Evolutionary conservation across 2,329 filamentous ascomycete genomes (phyloP), one percentile per base, ranked within the genome.

Genomic region (Ascocoryne sarcoides): DNA sequence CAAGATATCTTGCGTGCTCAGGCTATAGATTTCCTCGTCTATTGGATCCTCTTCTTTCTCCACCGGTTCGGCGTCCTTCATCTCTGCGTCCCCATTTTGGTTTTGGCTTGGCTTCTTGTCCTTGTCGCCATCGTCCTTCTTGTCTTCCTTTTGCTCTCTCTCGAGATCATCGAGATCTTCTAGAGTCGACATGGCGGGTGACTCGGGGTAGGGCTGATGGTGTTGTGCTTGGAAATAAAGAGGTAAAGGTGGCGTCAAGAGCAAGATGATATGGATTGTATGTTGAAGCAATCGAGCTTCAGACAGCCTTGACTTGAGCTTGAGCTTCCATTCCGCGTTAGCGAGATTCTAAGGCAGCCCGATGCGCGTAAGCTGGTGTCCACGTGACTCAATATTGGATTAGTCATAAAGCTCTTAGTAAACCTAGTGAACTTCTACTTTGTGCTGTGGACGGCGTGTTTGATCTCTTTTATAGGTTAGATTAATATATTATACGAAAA

Each of bases 1-100:
- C 58, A 86, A 73, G 58, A 98, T 93, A 68, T 98, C 92, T 69
- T 87, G 80, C 69, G 92, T 96, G 71, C 83, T 90, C 55, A 93
- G 82, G 62, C 79, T 82, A 46, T 96, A 76, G 57, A 98, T 90
- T 69, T 98, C 92, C 41, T 90, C 82, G 64, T 96, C 90, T 50
- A 98, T 75, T 40, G 89, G 75, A 53, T 93, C 82, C 36, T 90
- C 85, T 55, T 85, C 81, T 56, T 76, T 75, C 42, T 79, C 68
- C 50, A 79, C 75, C 20, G 70, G 65, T 49, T 82, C 80, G 9
- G 79, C 82, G 62, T 95, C 89, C 63, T 90, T 80, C 89, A 95
- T 95, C 43, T 94, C 87, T 37, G 82, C 82, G 68, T 95, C 90
- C 36, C 74, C 83, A 57, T 82, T 79, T 41, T 70, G 66, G 57